These are phyloP conservation scores for Neurospora sp. DNA, from an alignment of 495 filamentous ascomycete species.

Conservation along the genomic window DNA sequence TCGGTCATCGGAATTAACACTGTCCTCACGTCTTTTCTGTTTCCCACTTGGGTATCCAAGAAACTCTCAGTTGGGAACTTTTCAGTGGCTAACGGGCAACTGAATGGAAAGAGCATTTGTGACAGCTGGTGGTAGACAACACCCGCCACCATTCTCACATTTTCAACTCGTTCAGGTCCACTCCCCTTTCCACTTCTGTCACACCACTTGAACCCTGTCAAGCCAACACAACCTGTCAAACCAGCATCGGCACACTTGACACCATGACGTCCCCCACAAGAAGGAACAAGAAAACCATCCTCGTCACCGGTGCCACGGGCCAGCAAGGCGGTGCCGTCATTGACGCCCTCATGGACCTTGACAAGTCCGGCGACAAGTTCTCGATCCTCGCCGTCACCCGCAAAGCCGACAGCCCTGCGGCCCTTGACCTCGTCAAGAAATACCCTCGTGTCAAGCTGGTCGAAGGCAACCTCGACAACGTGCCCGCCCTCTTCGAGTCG, in stretches of 20 bases:
- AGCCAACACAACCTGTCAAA: slow-evolving; percentile 2
- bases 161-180: neutral
- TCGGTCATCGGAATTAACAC: neutral
- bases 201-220: neutral
- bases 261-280: slow-evolving; percentile 8
- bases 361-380: slow-evolving; percentile 11
- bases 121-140: neutral
- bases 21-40: neutral
- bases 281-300: slow-evolving; percentile 31
- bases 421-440: slow-evolving; percentile 36
- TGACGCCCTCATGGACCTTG: slow-evolving; percentile 35
- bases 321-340: slow-evolving; percentile 57
- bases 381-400: slow-evolving; percentile 57
- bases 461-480: slow-evolving; percentile 48
- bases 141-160: neutral
- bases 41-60: neutral
- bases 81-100: neutral
- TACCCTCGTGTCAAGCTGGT: slow-evolving; percentile 43
- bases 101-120: neutral
- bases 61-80: neutral
- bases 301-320: slow-evolving; percentile 61
- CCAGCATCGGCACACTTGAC: neutral
- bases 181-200: neutral
- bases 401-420: slow-evolving; percentile 35
- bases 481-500: slow-evolving; percentile 38